A percentile compares a stretch with the other conserved stretches of the same genome.
phyloP scores from a whole-genome alignment of 768 basidiomycete species.

The Cyathus striatus region DNA sequence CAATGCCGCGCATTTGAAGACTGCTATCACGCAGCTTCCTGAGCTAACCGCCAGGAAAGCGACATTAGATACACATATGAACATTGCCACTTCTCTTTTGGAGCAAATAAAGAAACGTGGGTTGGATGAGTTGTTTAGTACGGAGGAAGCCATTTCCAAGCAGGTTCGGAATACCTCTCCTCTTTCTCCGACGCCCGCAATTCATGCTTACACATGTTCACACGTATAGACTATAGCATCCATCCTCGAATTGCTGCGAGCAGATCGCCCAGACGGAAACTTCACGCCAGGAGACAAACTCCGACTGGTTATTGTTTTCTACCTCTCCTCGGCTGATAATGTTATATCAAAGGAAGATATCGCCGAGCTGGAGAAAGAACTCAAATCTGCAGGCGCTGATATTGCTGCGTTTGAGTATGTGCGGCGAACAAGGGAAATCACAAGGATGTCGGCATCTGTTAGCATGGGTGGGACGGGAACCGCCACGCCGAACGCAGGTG shows the following conservation, averaged over 20 bases:
- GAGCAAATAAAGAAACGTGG: constrained; percentile 95
- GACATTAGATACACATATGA: constrained; percentile 98
- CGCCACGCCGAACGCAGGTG: constrained; percentile 60
- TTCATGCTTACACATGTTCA: constrained; percentile 1
- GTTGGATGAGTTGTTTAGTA: constrained; percentile 95
- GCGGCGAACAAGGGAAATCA: constrained; percentile 85
- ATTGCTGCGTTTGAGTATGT: constrained; percentile 88
- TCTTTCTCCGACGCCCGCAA: not conserved
- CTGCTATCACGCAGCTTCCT: constrained; percentile 94
- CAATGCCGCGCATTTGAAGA: constrained; percentile 92
- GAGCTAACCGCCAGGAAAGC: constrained; percentile 96
- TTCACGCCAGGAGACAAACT: constrained; percentile 83
- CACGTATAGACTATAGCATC: constrained; percentile 58
- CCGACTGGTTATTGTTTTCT: constrained; percentile 92
- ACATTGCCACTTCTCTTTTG: constrained; percentile 91
- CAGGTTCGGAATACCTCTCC: constrained; percentile 44
- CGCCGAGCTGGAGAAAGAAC: constrained; percentile 79
- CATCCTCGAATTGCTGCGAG: constrained; percentile 85
- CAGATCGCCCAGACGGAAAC: constrained; percentile 55
- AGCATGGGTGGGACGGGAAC: constrained; percentile 49
- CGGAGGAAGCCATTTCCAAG: constrained; percentile 86
- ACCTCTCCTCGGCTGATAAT: constrained; percentile 81
- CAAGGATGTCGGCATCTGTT: constrained; percentile 79
- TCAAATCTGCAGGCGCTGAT: constrained; percentile 79
- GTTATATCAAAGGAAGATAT: constrained; percentile 85